These are phyloP conservation scores for Fusarium floridanum DNA, from an alignment of 2,329 filamentous ascomycete genomes.

Conservation along the genomic window DNA sequence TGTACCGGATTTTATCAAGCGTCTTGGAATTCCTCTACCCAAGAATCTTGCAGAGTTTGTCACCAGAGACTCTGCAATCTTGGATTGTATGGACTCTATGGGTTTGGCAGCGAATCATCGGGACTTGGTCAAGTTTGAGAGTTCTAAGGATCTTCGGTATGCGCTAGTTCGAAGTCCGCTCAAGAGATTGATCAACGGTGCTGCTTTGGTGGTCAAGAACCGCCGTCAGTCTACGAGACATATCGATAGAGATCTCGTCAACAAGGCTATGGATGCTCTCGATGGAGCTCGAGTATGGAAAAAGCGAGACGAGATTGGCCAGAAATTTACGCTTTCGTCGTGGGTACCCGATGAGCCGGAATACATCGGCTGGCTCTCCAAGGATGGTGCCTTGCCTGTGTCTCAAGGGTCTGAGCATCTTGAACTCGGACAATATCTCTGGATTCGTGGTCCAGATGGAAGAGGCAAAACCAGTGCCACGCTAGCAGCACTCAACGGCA, in stretches of 20 bases:
- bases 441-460: constrained; percentile 57
- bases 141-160: constrained; percentile 54
- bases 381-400: constrained; percentile 8
- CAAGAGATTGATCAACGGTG: constrained; percentile 54
- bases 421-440: constrained; percentile 50
- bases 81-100: constrained; percentile 52
- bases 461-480: constrained; percentile 58
- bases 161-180: constrained; percentile 54
- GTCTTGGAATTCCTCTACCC: constrained; percentile 44
- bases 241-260: constrained; percentile 52
- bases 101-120: constrained; percentile 55
- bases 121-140: constrained; percentile 58
- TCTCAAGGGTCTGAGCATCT: neutral
- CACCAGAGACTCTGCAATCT: constrained; percentile 55
- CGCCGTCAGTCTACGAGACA: constrained; percentile 54
- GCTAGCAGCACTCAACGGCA: constrained; percentile 53
- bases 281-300: constrained; percentile 51
- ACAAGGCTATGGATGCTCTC: constrained; percentile 49
- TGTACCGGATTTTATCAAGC: constrained; percentile 45
- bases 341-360: constrained; percentile 55
- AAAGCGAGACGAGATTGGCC: constrained; percentile 49
- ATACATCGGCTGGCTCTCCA: constrained; percentile 53
- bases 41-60: constrained; percentile 55
- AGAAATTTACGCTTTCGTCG: constrained; percentile 51
- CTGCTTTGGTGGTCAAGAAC: constrained; percentile 52